Base-by-base conservation (phyloP, 2,329 filamentous ascomycete genomes). In the Plenodomus tracheiphilus region DNA sequence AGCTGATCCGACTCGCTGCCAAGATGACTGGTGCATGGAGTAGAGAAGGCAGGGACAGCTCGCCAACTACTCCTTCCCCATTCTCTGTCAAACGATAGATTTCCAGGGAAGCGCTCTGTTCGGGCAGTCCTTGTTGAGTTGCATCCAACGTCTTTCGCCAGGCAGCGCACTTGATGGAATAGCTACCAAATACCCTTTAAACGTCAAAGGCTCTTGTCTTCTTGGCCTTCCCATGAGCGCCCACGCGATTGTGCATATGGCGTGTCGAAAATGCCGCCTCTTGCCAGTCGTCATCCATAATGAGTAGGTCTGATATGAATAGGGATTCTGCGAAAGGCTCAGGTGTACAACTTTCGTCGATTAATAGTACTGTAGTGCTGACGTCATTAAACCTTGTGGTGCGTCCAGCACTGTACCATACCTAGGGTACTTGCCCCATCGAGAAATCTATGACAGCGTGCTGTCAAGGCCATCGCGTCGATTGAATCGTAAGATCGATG, bases 201-300 rank as follows among this genome's bases (percentile, higher is more conserved):
- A 65, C 60, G 39, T 65, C 60, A 19, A 65, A 65, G 6, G 48
- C 41, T 34, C 35, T 41, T 15, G 22, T 42, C 22, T 53, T 47
- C 39, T 49, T 57, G n/a, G 55, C 49, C 34, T 57, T 57, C 11
- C 28, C 39, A 10, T 41, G 49, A 15, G 54, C 47, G 1, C 42
- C 35, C 1, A 44, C 52, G 41, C 59, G 54, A 39, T 65, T 65
- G 48, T 65, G 60, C 52, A 65, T 63, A 43, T 65, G 60, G 2
- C 62, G 60, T 10, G 56, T 56, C 17, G 47, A 51, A 42, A 65
- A 56, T 15, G 57, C 60, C 13, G 55, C 51, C 30, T 63, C 56
- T 47, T 65, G 60, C 62, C 62, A 65, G 46, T 65, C 62, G 46
- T 65, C 62, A 34, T 61, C 54, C 56, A 59, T 59, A 30, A 17